Evolutionary conservation across 495 filamentous ascomycete species (phyloP), one percentile per base, ranked within the genome.

Genomic region (Neurospora sp.): DNA sequence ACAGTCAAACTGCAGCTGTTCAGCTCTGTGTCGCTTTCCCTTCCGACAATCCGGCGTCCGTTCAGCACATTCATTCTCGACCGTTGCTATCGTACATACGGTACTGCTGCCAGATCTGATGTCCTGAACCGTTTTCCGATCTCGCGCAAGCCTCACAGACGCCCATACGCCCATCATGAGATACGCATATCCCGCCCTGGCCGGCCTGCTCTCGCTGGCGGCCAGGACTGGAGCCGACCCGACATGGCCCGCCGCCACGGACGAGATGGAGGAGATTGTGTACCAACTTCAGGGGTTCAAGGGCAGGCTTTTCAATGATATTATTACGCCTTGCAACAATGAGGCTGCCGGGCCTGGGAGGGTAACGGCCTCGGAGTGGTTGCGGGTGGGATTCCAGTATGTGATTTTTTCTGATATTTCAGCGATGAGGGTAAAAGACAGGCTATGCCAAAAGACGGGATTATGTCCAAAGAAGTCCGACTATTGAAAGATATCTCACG

Each of bases 221-320:
- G 77, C 76, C 12, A 37, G 71, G 69, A 48, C 72, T 69, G 80
- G 77, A 39, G 82, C 86, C 8, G 84, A 85, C 73, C 87, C 87
- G 42, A 90, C 88, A 79, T 90, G 89, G 89, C 89, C 89, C 6
- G 83, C 86, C 8, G 77, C 83, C 0, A 85, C 84, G 5, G 89
- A 90, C 75, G 88, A 90, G 79, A 81, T 90, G 76, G 88, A 90
- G 78, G 88, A 89, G 79, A 87, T 90, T 72, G 85, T 90, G 81
- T 88, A 86, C 75, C 84, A 89, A 73, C 86, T 86, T 39, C 79
- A 84, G 31, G 88, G 87, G 0, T 86, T 88, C 73, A 84, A 83
- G 66, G 82, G 81, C 31, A 81, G 88, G 73, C 78, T 85, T 71
- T 89, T 91, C 75, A 83, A 85, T 70, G 83, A 85, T 59, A 83